These are phyloP conservation scores for Exophiala oligosperma DNA, from an alignment of 2,329 filamentous ascomycete species.

Conservation along the genomic window DNA sequence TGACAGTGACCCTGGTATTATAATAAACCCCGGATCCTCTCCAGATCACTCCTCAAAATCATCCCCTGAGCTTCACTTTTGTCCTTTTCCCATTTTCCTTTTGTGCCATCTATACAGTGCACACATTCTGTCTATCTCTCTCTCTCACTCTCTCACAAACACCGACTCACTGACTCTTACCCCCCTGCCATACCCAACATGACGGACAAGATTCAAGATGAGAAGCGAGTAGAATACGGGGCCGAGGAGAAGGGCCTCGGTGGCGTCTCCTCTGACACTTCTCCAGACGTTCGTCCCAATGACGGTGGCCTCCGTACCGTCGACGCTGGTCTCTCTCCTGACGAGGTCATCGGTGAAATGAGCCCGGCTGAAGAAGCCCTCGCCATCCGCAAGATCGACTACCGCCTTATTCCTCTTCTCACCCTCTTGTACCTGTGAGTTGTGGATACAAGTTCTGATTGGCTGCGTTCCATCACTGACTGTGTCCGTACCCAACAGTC, in stretches of 20 bases:
- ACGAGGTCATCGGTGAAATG: neutral
- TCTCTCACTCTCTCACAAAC: too few species aligned
- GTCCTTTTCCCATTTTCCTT: neutral
- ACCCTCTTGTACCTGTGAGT: slow-evolving; percentile 46
- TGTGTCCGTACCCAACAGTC: slow-evolving; percentile 1
- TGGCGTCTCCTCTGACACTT: neutral
- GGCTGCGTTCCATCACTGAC: neutral
- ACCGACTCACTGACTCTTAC: neutral
- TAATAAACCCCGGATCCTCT: neutral
- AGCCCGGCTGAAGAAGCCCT: neutral
- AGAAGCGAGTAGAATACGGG: neutral
- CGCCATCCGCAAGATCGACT: slow-evolving; percentile 45
- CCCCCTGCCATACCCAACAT: neutral
- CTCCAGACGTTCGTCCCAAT: neutral
- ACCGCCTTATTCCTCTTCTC: slow-evolving; percentile 44
- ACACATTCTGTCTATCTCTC: too few species aligned
- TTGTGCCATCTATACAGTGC: too few species aligned
- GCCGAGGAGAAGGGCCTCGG: neutral
- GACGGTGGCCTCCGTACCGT: neutral
- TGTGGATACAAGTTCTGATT: slow-evolving; percentile 40
- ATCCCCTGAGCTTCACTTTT: neutral
- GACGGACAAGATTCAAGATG: neutral
- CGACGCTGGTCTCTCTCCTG: neutral
- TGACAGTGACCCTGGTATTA: neutral
- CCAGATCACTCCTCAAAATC: neutral